These are phyloP conservation scores for Gossypium turneri DNA, from an alignment of 345 rosid species.

Conservation along the genomic window DNA sequence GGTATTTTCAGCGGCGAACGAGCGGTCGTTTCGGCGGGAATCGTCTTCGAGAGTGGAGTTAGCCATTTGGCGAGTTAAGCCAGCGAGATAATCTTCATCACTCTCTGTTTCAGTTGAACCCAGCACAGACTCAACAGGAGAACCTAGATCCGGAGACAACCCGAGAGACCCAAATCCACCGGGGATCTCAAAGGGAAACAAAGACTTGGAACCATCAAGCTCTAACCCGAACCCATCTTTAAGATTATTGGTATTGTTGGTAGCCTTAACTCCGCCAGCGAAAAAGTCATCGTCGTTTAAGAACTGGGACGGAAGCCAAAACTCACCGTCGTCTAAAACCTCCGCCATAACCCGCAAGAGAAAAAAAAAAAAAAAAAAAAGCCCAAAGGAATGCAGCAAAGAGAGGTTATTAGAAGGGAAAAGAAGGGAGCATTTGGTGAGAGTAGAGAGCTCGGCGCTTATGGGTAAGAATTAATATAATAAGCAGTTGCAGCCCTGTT, in stretches of 20 bases:
- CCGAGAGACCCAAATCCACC: constrained; percentile 35
- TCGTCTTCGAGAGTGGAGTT: constrained; percentile 38
- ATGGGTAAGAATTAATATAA: constrained; percentile 39
- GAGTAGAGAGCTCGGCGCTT: constrained; percentile 26
- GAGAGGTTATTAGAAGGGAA: not conserved
- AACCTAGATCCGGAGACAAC: constrained; percentile 42
- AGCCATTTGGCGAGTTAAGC: constrained; percentile 42
- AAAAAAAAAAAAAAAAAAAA: not conserved
- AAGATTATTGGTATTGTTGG: not conserved
- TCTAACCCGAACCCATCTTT: constrained; percentile 18
- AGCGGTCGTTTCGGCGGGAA: constrained; percentile 17
- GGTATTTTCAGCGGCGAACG: constrained; percentile 17
- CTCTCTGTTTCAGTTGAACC: constrained; percentile 62
- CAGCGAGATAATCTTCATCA: constrained; percentile 48
- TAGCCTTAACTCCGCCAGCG: constrained; percentile 19
- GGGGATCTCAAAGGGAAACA: constrained; percentile 31
- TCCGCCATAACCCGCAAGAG: constrained; percentile 42
- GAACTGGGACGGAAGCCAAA: constrained; percentile 75
- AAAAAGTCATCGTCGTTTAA: constrained; percentile 58
- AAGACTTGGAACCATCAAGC: constrained; percentile 18
- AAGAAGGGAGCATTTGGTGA: not conserved
- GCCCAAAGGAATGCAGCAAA: too few relatives aligned
- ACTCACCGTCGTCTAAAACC: constrained; percentile 58
- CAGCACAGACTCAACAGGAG: constrained; percentile 54
- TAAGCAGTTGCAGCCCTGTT: constrained; percentile 11